phyloP scores from a whole-genome alignment of 257 asterid species.

The Ophiorrhiza pumila region DNA sequence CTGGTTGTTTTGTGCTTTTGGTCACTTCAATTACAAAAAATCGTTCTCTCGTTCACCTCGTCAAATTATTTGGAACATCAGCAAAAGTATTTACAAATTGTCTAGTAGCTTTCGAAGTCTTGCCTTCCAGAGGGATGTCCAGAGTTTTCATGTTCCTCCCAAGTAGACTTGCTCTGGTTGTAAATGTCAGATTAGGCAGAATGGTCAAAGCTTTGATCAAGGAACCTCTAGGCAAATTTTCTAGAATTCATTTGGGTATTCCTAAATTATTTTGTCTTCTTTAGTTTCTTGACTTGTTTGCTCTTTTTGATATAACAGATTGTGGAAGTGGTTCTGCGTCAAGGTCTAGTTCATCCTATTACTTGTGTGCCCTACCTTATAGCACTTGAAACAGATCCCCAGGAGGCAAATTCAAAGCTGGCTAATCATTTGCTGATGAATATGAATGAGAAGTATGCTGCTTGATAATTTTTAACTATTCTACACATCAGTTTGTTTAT shows the following conservation, averaged over 20 bases:
- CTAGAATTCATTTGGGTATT: not conserved
- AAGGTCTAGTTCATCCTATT: conserved; percentile 99
- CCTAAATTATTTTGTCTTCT: not conserved
- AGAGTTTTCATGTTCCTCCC: not conserved
- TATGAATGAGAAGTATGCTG: conserved; percentile 89
- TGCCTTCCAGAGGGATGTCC: not conserved
- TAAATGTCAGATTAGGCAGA: not conserved
- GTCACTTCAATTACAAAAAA: not conserved
- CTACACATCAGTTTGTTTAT: not conserved
- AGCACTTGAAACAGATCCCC: conserved; percentile 97
- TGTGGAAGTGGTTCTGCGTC: conserved; percentile 92
- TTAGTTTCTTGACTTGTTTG: not conserved
- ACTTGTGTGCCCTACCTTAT: conserved; percentile 93
- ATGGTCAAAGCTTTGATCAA: not conserved
- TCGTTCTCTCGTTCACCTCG: not conserved
- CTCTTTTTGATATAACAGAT: conserved; percentile 42
- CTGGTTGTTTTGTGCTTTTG: not conserved
- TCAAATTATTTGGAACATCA: not conserved
- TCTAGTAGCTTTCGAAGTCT: conserved; percentile 1
- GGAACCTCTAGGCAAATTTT: not conserved
- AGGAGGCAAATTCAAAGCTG: conserved; percentile 69
- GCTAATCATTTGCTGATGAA: conserved; percentile 93
- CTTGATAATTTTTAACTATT: conserved; percentile 7
- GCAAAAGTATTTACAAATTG: not conserved
- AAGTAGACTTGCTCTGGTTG: not conserved